Evolutionary conservation across 2,329 filamentous ascomycete genomes (phyloP), one percentile per base, ranked within the genome.

Genomic region (Claviceps capensis): DNA sequence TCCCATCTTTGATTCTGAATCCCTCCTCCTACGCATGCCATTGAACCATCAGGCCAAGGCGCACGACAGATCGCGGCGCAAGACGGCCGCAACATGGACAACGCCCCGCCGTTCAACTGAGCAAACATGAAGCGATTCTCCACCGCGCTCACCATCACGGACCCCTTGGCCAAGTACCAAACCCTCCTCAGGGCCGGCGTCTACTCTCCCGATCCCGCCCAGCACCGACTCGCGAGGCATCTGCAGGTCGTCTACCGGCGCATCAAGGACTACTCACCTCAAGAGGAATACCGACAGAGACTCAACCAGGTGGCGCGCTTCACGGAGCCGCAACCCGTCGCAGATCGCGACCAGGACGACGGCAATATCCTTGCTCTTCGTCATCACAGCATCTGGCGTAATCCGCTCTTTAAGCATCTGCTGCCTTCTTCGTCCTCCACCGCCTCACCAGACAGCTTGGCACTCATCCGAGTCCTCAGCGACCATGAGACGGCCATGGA

Each of bases 191-290:
- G 82, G 6, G 83, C 82, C 4, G 80, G 82, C 48, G 67, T 77
- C 47, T 85, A 84, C 62, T 71, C 74, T 47, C 82, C 85, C 8
- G 86, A 91, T 65, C 78, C 79, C 5, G 77, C 83, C 22, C 85
- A 88, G 63, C 82, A 88, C 64, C 77, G 84, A 19, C 72, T 88
- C 6, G 86, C 86, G 5, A 73, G 87, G 42, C 85, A 91, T 65
- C 73, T 91, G 1, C 85, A 87, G 58, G 86, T 87, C 62, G 73
- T 91, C 11, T 91, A 93, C 59, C 71, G 79, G 40, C 76, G 82
- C 2, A 71, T 91, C 42, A 89, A 87, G 62, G 86, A 91, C 64
- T 91, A 93, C 66, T 78, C 84, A 38, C 87, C 86, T 0, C 77
- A 81, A 47, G 59, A 77, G 13, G 83, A 88, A 61, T 90, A 90